These are phyloP conservation scores for Leccinellum rugosiceps DNA, from an alignment of 768 basidiomycete species.

Conservation along the genomic window DNA sequence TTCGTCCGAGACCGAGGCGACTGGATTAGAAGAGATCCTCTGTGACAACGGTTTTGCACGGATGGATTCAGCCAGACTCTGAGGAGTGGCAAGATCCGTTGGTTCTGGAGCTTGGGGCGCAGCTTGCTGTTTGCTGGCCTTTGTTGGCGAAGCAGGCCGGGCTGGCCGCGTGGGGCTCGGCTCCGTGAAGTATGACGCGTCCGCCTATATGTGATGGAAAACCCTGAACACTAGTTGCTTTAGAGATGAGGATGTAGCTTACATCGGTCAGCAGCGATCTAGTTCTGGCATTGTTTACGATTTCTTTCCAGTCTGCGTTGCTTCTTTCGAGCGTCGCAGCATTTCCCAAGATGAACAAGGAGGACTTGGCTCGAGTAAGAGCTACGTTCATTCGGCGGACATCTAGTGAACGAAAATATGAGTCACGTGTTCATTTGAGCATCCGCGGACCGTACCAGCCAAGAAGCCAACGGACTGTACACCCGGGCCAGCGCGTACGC, in stretches of 20 bases:
- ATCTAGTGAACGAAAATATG: slow-evolving; percentile 40
- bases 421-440: not conserved
- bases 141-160: slow-evolving; percentile 21
- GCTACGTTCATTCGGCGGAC: slow-evolving; percentile 97
- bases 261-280: slow-evolving; percentile 67
- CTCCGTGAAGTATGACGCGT: slow-evolving; percentile 38
- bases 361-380: slow-evolving; percentile 92
- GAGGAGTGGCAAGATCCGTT: slow-evolving; percentile 38
- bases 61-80: slow-evolving; percentile 30
- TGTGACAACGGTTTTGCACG: slow-evolving; percentile 25
- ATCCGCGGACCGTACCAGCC: slow-evolving; percentile 46
- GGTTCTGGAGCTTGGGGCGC: slow-evolving; percentile 23
- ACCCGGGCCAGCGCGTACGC: slow-evolving; percentile 91
- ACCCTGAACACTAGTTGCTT: not conserved
- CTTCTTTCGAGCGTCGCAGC: slow-evolving; percentile 86
- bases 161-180: slow-evolving; percentile 15
- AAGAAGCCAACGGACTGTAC: slow-evolving; percentile 84
- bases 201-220: slow-evolving; percentile 23
- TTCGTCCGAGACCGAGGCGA: not conserved
- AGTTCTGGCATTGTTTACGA: slow-evolving; percentile 71
- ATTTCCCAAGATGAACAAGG: slow-evolving; percentile 91
- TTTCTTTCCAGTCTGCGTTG: slow-evolving; percentile 72
- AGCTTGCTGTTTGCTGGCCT: slow-evolving; percentile 21
- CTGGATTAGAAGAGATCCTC: not conserved
- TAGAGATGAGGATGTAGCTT: slow-evolving; percentile 2